Evolutionary conservation across 495 filamentous ascomycete genomes (phyloP), one percentile per base, ranked within the genome.

Genomic region (Hypoxylon subgilvum): DNA sequence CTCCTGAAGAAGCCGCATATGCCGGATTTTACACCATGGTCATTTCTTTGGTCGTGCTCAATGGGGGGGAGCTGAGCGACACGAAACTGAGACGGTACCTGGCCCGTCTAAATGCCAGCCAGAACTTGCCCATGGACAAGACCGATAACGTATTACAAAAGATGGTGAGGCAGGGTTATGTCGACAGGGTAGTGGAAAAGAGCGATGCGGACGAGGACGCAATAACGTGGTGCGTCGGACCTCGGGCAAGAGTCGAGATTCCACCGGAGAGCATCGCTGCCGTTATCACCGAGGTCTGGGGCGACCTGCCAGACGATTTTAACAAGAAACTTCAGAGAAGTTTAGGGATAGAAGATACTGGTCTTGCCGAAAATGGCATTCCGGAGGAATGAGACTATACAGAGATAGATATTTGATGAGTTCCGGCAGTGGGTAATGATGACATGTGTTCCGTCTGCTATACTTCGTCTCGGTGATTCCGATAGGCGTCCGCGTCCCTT

Each of bases 181-280:
- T 98, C 1, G 76, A 89, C 19, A 88, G 83, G 52, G 79, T 85
- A n/a, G 79, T 82, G 40, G 88, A 92, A 45, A 76, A 78, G 67
- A 56, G 60, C 14, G 75, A 79, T 4, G 78, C 76, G 0, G 87
- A 86, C n/a, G 88, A 92, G 16, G 90, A 95, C 52, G 70, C 80
- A 3, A 80, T 90, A 7, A 89, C 88, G 43, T 96, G 86, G 75
- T 82, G 88, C 52, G 80, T 96, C 19, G 92, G 91, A 2, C 87
- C 90, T 23, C 79, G 94, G 27, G 94, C 91, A 10, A 96, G 90
- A 74, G 76, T 90, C 9, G 94, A 98, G 69, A 86, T 98, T 25
- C 88, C 86, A 2, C 82, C 83, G 46, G 78, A 82, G 23, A 88
- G 86, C 10, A 86, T 95, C 23, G 82, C 84, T 10, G 83, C 82